Percentiles rank a stretch among this genome's conserved stretches.
These are phyloP conservation scores for Colletotrichum liaoningense DNA, from an alignment of 2,329 filamentous ascomycete genomes.

Conservation along the genomic window DNA sequence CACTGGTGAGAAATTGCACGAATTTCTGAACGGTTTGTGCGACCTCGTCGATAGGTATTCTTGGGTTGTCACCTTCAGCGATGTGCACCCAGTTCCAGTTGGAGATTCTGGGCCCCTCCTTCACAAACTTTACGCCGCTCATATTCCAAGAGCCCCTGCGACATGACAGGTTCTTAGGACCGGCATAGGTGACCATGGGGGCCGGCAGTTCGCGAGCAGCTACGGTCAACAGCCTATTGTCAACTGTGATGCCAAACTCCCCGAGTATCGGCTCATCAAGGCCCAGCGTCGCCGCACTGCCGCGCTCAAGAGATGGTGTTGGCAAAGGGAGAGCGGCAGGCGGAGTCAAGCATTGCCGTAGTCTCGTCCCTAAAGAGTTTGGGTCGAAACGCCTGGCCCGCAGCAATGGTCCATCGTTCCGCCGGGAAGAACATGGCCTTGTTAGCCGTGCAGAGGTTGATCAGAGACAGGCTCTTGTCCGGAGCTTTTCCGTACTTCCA, in stretches of 20 bases:
- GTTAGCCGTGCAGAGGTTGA: slow-evolving; percentile 72
- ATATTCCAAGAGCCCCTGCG: slow-evolving; percentile 78
- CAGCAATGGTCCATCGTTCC: slow-evolving; percentile 72
- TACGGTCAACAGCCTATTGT: slow-evolving; percentile 75
- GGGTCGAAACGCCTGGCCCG: slow-evolving; percentile 72
- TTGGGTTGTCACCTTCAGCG: slow-evolving; percentile 8
- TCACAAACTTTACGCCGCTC: slow-evolving; percentile 65
- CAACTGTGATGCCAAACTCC: slow-evolving; percentile 73
- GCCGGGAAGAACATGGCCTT: slow-evolving; percentile 74
- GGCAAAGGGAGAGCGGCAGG: slow-evolving; percentile 72
- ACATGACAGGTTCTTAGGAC: slow-evolving; percentile 44
- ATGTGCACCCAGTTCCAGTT: slow-evolving; percentile 65
- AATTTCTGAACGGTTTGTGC: slow-evolving; percentile 46
- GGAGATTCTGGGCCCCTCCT: slow-evolving; percentile 56
- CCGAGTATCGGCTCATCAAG: slow-evolving; percentile 55
- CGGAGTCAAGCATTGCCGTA: slow-evolving; percentile 76
- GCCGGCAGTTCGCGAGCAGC: slow-evolving; percentile 73
- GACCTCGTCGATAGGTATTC: slow-evolving; percentile 12
- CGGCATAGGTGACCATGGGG: slow-evolving; percentile 70
- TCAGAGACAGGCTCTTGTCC: slow-evolving; percentile 58
- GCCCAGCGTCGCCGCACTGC: slow-evolving; percentile 68
- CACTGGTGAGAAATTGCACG: slow-evolving; percentile 49
- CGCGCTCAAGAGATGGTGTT: slow-evolving; percentile 76
- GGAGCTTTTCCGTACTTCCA: slow-evolving; percentile 41
- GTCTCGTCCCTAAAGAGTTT: slow-evolving; percentile 73